Percentiles rank a stretch among this genome's conserved stretches.
These are phyloP conservation scores for Phaseolus lunatus DNA, from an alignment of 306 rosid species.

Conservation along the genomic window DNA sequence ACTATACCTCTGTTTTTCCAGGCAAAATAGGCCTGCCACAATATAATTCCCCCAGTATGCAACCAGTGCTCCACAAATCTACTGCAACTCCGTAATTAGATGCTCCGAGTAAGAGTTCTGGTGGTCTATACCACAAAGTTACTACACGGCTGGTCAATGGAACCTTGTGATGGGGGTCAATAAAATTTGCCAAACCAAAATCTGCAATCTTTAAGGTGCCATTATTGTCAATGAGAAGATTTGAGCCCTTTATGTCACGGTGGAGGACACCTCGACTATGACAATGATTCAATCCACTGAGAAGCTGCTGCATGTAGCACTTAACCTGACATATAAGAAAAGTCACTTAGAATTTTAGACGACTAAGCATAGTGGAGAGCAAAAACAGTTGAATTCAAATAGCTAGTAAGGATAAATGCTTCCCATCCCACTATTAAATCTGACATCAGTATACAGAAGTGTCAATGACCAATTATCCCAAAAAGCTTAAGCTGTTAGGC, in stretches of 20 bases:
- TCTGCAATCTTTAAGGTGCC: constrained; percentile 94
- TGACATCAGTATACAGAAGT: background rate
- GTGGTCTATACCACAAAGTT: constrained; percentile 97
- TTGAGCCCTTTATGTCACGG: constrained; percentile 98
- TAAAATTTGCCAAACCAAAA: constrained; percentile 88
- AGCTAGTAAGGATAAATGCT: background rate
- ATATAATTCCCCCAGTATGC: constrained; percentile 92
- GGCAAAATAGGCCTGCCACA: constrained; percentile 90
- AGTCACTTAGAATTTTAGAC: constrained; percentile 40
- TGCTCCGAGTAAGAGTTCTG: constrained; percentile 94
- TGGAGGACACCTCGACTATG: constrained; percentile 90
- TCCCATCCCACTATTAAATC: constrained; percentile 36
- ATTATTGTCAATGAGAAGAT: constrained; percentile 81
- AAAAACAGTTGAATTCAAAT: constrained; percentile 9
- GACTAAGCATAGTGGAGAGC: constrained; percentile 33
- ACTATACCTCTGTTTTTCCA: constrained; percentile 91
- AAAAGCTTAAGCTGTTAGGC: background rate
- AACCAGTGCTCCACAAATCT: constrained; percentile 96
- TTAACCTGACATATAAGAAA: constrained; percentile 62
- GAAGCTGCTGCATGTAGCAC: constrained; percentile 94
- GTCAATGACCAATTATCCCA: background rate
- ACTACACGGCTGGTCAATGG: constrained; percentile 92
- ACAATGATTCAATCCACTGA: constrained; percentile 88
- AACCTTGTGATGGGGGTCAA: constrained; percentile 69
- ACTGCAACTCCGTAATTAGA: constrained; percentile 89